These are phyloP conservation scores for Malus hybrid DNA, from an alignment of 331 rosid genomes.

Conservation along the genomic window DNA sequence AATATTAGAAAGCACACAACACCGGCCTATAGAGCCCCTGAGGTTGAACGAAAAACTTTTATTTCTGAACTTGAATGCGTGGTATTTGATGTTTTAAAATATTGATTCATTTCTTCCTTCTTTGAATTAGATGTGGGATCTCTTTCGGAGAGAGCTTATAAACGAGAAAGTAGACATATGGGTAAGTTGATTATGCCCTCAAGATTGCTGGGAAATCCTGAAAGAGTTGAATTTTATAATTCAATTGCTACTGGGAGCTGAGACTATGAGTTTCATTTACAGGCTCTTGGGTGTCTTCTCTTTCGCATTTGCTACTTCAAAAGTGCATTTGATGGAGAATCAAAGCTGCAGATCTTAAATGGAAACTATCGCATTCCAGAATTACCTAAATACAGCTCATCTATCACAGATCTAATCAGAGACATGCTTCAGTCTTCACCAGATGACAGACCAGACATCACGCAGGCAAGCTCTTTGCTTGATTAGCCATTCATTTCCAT, in stretches of 20 bases:
- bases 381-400: constrained; percentile 58
- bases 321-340: constrained; percentile 95
- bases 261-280: constrained; percentile 20
- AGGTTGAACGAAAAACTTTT: constrained; percentile 35
- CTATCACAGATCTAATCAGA: constrained; percentile 62
- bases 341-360: constrained; percentile 92
- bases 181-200: constrained; percentile 46
- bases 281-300: constrained; percentile 99
- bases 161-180: constrained; percentile 95
- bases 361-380: constrained; percentile 97
- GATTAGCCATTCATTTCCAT: constrained; percentile 99
- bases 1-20: constrained; percentile 95
- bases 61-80: constrained; percentile 8
- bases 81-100: background rate
- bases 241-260: constrained; percentile 10
- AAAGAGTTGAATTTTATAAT: background rate
- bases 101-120: background rate
- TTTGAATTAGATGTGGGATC: constrained; percentile 84
- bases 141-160: constrained; percentile 70
- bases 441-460: constrained; percentile 96
- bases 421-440: constrained; percentile 96
- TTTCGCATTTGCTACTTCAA: constrained; percentile 94
- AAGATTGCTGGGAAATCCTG: constrained; percentile 4
- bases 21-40: constrained; percentile 95
- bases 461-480: constrained; percentile 99